Base-by-base conservation (phyloP, 805 yeast genomes). In the Deakozyma indianensis region DNA sequence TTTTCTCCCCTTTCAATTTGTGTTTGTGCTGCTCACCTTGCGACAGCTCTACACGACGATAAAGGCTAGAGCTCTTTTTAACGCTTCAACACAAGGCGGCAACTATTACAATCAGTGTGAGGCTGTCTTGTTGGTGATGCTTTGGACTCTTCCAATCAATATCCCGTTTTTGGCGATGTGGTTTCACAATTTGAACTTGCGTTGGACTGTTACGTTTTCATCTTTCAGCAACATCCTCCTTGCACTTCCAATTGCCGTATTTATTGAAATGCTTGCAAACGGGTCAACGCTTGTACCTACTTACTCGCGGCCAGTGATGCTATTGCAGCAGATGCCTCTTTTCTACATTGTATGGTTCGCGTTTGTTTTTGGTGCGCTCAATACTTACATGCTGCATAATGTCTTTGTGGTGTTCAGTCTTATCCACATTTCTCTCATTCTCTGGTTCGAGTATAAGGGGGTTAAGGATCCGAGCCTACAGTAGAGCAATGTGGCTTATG, bases 211-310 rank as follows among this genome's bases (percentile, higher is more conserved):
- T 0, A 87, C 94, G 16, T 86, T 86, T 56, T 75, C 83, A 3
- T 81, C 95, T 0, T 94, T 86, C 59, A 95, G 88, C 59, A 87
- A 85, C 56, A 66, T 83, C 38, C 60, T 87, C 45, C 82, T 95
- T 0, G 74, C 87, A 22, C 63, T 80, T 14, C 95, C 96, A 0
- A 76, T 83, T 1, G 68, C 86, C 5, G 48, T 78, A 7, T 56
- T 83, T 35, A 73, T 75, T 41, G 80, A 77, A 52, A 62, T 69
- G 42, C 71, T 80, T 54, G 69, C 67, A 24, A 62, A 70, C n/a
- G 74, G 76, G 3, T 62, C 61, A 38, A 61, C 66, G 53, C 57
- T 76, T 14, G 11, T 11, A 5, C 23, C 78, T 81, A 2, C 56
- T 56, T 23, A 58, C 64, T 27, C 41, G 45, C n/a, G 45, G 47